Evolutionary conservation across 257 asterid genomes (phyloP).

Genomic region (Fraxinus pennsylvanica): DNA sequence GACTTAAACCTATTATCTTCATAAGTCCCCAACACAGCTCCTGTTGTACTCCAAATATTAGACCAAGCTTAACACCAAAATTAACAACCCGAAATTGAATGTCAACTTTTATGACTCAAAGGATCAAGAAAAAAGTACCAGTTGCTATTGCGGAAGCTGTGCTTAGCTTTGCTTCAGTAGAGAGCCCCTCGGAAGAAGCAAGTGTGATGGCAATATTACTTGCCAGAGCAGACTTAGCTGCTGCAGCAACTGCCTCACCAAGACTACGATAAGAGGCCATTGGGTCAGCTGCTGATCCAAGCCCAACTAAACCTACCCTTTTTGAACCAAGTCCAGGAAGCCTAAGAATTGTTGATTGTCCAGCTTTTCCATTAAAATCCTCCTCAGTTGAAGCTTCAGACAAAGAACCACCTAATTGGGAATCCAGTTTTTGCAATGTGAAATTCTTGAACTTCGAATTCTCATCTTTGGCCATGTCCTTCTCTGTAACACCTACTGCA

Average conservation of each 20-base stretch:
- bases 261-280: conserved; percentile 66
- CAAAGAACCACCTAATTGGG: conserved; percentile 66
- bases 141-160: conserved; percentile 84
- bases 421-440: conserved; percentile 71
- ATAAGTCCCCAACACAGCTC: conserved; percentile 76
- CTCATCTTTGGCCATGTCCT: conserved; percentile 81
- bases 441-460: conserved; percentile 68
- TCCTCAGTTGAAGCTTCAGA: conserved; percentile 87
- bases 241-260: conserved; percentile 92
- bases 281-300: conserved; percentile 63
- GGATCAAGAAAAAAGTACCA: conserved; percentile 42
- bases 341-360: conserved; percentile 83
- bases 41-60: conserved; percentile 37
- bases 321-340: conserved; percentile 81
- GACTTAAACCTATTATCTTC: conserved; percentile 91
- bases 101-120: neutral
- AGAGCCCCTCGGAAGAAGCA: conserved; percentile 70
- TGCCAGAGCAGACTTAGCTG: conserved; percentile 80
- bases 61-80: neutral
- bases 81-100: neutral
- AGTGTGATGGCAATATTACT: conserved; percentile 76
- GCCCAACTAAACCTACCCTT: conserved; percentile 81
- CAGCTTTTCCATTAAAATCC: conserved; percentile 85
- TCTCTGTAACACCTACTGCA: conserved; percentile 88
- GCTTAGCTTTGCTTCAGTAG: conserved; percentile 59